A percentile compares a stretch with the other conserved stretches of the same genome.
phyloP scores from a whole-genome alignment of 768 basidiomycete genomes.

The Boletus fagicola region DNA sequence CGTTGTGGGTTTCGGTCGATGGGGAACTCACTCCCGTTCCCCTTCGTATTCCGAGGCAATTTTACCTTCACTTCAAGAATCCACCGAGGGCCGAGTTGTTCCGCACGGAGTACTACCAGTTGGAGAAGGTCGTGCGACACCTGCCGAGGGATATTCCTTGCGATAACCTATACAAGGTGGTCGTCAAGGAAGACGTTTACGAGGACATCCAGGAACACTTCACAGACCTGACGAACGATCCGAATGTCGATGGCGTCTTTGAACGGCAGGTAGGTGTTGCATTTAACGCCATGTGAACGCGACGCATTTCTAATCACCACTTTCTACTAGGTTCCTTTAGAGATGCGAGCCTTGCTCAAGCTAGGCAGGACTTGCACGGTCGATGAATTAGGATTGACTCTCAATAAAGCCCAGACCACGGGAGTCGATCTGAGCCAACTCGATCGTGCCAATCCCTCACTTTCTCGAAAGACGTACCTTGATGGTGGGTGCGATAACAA shows the following conservation, averaged over 20 bases:
- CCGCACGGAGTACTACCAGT: no score
- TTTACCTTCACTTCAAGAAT: no score
- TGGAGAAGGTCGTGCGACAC: no score
- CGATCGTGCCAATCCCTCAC: conserved; percentile 55
- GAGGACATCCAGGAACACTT: conserved; percentile 60
- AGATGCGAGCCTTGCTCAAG: conserved; percentile 75
- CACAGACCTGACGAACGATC: conserved; percentile 87
- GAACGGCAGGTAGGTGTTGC: conserved; percentile 73
- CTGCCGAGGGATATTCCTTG: no score
- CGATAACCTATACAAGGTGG: no score
- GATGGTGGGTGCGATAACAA: conserved; percentile 66
- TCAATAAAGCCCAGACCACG: conserved; percentile 77
- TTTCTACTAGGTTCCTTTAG: conserved; percentile 70
- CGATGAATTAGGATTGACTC: conserved; percentile 61
- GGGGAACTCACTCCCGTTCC: no score
- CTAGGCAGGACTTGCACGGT: conserved; percentile 82
- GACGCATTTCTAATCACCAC: background rate
- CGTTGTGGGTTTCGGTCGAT: no score
- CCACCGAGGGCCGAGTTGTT: no score
- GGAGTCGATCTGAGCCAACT: conserved; percentile 86
- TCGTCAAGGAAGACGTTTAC: no score
- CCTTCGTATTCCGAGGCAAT: no score
- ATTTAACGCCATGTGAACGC: background rate
- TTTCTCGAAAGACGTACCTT: conserved; percentile 69
- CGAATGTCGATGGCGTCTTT: conserved; percentile 92